Evolutionary conservation across 2,329 filamentous ascomycete species (phyloP).

Genomic region (Tricladium varicosporioides): DNA sequence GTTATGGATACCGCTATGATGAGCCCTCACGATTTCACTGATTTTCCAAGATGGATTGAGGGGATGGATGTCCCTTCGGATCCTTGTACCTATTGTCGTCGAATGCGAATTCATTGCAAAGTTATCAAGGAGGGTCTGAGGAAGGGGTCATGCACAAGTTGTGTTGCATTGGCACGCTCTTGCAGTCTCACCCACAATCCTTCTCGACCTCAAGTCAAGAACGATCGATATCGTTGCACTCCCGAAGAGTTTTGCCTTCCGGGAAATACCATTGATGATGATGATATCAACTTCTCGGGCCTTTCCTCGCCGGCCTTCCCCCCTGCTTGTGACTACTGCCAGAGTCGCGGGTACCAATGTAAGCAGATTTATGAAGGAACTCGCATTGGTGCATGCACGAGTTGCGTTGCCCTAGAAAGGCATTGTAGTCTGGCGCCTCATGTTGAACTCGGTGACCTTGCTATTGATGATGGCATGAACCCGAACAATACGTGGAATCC

Average conservation of each 20-base stretch:
- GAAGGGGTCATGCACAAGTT: slow-evolving; percentile 61
- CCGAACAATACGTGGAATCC: slow-evolving; percentile 12
- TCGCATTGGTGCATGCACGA: slow-evolving; percentile 19
- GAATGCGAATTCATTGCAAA: slow-evolving; percentile 58
- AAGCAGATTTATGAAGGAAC: slow-evolving; percentile 16
- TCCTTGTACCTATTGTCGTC: slow-evolving; percentile 52
- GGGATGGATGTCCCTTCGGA: slow-evolving; percentile 28
- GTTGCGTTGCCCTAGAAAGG: slow-evolving; percentile 19
- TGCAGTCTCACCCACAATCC: slow-evolving; percentile 52
- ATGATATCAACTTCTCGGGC: neutral
- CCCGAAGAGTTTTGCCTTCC: slow-evolving; percentile 5
- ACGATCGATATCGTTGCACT: slow-evolving; percentile 4
- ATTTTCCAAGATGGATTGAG: slow-evolving; percentile 34
- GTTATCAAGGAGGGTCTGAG: slow-evolving; percentile 57
- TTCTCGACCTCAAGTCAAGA: neutral
- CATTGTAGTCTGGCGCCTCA: slow-evolving; percentile 19
- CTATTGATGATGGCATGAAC: slow-evolving; percentile 13
- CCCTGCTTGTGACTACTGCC: slow-evolving; percentile 26
- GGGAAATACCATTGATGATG: slow-evolving; percentile 7
- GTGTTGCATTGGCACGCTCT: slow-evolving; percentile 55
- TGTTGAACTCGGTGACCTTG: slow-evolving; percentile 6
- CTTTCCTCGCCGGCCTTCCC: neutral
- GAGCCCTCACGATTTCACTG: slow-evolving; percentile 44
- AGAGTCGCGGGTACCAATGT: slow-evolving; percentile 19
- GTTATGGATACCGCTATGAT: slow-evolving; percentile 34